Evolutionary conservation across 441 rosid genomes (phyloP).

Genomic region (Gossypium schwendimanii): DNA sequence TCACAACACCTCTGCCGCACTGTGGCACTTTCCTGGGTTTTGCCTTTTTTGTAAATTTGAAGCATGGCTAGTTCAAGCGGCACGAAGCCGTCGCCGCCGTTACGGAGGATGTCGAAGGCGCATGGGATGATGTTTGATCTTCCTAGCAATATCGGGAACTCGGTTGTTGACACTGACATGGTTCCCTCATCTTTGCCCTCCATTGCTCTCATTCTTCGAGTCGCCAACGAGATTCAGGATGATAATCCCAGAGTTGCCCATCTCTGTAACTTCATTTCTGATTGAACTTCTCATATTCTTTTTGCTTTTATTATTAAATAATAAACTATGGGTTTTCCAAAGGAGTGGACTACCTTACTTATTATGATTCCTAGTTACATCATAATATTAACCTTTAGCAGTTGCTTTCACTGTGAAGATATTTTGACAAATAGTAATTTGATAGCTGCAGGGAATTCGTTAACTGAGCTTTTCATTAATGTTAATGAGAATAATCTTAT

Average conservation of each 20-base stretch:
- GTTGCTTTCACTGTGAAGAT: background rate
- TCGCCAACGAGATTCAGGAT: constrained; percentile 69
- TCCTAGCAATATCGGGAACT: constrained; percentile 51
- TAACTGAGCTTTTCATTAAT: background rate
- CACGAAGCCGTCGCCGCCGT: constrained; percentile 23
- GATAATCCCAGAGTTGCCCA: constrained; percentile 67
- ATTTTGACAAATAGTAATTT: background rate
- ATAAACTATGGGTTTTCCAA: background rate
- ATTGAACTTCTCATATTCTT: background rate
- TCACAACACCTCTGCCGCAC: background rate
- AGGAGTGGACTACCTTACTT: background rate
- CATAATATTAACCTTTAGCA: background rate
- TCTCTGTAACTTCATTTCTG: constrained; percentile 38
- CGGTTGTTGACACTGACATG: constrained; percentile 58
- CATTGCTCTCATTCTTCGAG: constrained; percentile 76
- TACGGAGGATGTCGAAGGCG: constrained; percentile 57
- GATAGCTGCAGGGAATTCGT: background rate
- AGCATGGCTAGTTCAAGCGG: constrained; percentile 14
- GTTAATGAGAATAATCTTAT: background rate
- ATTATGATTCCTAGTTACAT: background rate
- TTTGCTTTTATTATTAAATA: background rate
- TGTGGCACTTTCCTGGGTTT: background rate
- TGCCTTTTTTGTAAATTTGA: background rate
- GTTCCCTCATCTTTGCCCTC: constrained; percentile 67
- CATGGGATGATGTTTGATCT: constrained; percentile 37